Base-by-base conservation (phyloP, 208 protist genomes). In the Leptomonas seymouri region DNA sequence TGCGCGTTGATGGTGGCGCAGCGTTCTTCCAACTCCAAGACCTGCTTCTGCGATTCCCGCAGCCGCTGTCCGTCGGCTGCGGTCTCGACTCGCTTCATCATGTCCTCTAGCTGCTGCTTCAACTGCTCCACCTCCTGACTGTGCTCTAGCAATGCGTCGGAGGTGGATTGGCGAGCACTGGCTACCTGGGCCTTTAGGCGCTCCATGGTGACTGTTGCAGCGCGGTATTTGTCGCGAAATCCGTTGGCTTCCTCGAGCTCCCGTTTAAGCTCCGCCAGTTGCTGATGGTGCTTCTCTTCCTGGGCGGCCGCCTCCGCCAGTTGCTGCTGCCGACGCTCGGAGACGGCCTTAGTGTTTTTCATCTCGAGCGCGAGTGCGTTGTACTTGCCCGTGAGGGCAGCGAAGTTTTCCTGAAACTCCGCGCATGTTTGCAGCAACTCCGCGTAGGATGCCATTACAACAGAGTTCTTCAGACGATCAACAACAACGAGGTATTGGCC, bases 381-480 rank as follows among this genome's bases (percentile, higher is more conserved):
- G 80, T 86, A 90, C 62, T 91, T 92, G 28, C 72, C 84, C 48
- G 76, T 91, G 21, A 95, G 76, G 12, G 70, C 74, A 41, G 87
- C 74, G 53, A 95, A 95, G 74, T 95, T 95, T 41, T 86, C 80
- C 58, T 91, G 85, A 63, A 91, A 95, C 78, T 93, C 87, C 14
- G 85, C 72, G 67, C 90, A 93, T 30, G 74, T 83, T 53, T 90
- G 76, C 66, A 92, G 75, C 27, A 95, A 76, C 61, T 93, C 90
- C 3, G 85, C 76, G 67, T 93, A 90, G 18, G 85, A 87, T n/a
- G 84, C 66, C 84, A 91, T 92, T 21, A 5, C 28, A 23, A 3
- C 3, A 39, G n/a, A n/a, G n/a, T n/a, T n/a, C n/a, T n/a, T n/a
- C n/a, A n/a, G n/a, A n/a, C n/a, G n/a, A n/a, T n/a, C n/a, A n/a